Conservation (phyloP, 2,329 filamentous ascomycete species). For the Claviceps sp. region DNA sequence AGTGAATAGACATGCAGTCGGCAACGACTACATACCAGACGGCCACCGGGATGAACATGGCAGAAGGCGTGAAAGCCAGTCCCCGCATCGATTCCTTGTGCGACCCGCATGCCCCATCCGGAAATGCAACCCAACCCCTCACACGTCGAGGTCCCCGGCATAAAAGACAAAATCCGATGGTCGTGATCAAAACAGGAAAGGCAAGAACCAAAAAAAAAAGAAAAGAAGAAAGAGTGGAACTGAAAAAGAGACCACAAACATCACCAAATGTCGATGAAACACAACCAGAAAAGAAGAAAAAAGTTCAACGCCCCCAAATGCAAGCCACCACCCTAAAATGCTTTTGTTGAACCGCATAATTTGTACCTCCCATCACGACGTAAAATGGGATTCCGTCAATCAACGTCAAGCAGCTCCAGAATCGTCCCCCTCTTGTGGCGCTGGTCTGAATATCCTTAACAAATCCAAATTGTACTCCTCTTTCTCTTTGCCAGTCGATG, state of each 20-base stretch:
- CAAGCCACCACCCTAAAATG: slow-evolving; percentile 18
- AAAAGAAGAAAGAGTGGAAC: slow-evolving; percentile 10
- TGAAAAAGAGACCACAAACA: slow-evolving; percentile 5
- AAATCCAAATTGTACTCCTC: slow-evolving; percentile 5
- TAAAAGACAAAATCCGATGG: background rate
- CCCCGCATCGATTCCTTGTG: slow-evolving; percentile 2
- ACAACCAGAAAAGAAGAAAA: slow-evolving; percentile 9
- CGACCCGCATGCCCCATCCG: background rate
- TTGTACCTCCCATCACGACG: background rate
- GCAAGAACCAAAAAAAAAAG: slow-evolving; percentile 6
- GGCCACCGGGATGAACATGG: slow-evolving; percentile 3
- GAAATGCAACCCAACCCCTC: background rate
- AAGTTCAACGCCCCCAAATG: slow-evolving; percentile 25
- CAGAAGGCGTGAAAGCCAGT: slow-evolving; percentile 1
- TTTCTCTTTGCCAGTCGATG: background rate
- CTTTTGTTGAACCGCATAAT: slow-evolving; percentile 11
- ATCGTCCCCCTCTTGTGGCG: slow-evolving; percentile 3
- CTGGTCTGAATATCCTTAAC: slow-evolving; percentile 4
- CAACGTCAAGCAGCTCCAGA: slow-evolving; percentile 4
- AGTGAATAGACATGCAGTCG: slow-evolving; percentile 13
- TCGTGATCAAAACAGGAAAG: slow-evolving; percentile 4
- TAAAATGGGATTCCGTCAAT: background rate
- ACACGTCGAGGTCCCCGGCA: slow-evolving; percentile 1
- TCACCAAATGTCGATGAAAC: slow-evolving; percentile 6
- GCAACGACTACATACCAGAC: slow-evolving; percentile 14